Evolutionary conservation across 495 filamentous ascomycete species (phyloP).

Genomic region (Hyaloscypha finlandica): DNA sequence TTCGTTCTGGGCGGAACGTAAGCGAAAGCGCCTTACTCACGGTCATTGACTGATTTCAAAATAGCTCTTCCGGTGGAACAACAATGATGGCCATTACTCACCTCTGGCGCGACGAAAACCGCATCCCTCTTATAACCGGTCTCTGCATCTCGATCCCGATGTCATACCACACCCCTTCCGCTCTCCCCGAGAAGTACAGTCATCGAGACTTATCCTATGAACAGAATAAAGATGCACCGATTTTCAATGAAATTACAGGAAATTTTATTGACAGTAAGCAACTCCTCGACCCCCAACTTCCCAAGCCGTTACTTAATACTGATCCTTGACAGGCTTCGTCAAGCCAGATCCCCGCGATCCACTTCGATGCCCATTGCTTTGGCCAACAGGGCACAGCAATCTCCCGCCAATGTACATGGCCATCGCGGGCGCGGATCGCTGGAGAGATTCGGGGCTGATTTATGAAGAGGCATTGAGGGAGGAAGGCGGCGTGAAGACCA

Average conservation of each 20-base stretch:
- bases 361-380: slow-evolving; percentile 2
- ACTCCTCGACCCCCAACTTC: not conserved
- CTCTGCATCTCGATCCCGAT: slow-evolving; percentile 39
- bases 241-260: not conserved
- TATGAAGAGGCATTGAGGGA: slow-evolving; percentile 42
- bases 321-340: not conserved
- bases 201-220: slow-evolving; percentile 37
- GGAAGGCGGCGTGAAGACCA: slow-evolving; percentile 35
- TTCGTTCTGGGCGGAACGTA: slow-evolving; percentile 47
- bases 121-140: slow-evolving; percentile 45
- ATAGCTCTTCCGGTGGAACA: slow-evolving; percentile 47
- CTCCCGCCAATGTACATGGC: slow-evolving; percentile 38
- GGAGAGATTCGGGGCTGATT: slow-evolving; percentile 22
- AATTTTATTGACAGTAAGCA: not conserved
- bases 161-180: slow-evolving; percentile 35
- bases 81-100: slow-evolving; percentile 44
- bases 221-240: slow-evolving; percentile 38
- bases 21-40: not conserved
- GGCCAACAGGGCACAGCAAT: slow-evolving; percentile 22
- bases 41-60: not conserved
- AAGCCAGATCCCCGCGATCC: not conserved
- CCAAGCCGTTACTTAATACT: not conserved
- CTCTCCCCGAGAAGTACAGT: slow-evolving; percentile 29
- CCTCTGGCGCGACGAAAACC: slow-evolving; percentile 42
- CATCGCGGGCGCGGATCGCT: slow-evolving; percentile 21